These are phyloP conservation scores for Acorus calamus DNA, from an alignment of 106 monocot species.

Conservation along the genomic window DNA sequence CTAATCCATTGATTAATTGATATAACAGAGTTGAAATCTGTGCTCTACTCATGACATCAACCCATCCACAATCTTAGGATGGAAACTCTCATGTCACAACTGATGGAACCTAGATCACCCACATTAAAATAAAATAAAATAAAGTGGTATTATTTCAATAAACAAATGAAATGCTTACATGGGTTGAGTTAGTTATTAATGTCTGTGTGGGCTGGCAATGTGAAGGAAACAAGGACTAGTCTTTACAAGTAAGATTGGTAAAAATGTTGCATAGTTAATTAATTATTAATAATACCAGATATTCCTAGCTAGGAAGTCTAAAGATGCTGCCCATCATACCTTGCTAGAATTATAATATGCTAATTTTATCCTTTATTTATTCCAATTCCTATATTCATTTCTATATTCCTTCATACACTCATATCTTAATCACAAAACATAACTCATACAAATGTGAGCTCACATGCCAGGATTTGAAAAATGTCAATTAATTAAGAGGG, in stretches of 20 bases:
- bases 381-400: not conserved
- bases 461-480: slow-evolving; percentile 15
- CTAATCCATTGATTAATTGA: no score
- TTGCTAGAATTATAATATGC: not conserved
- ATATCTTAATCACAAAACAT: no score
- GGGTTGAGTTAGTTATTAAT: no score
- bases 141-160: slow-evolving; percentile 1
- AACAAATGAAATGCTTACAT: not conserved
- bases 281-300: slow-evolving; percentile 6
- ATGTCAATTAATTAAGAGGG: no score
- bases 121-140: not conserved
- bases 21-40: no score
- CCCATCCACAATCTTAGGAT: no score
- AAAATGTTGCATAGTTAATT: not conserved
- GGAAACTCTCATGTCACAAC: no score
- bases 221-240: slow-evolving; percentile 26
- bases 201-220: not conserved
- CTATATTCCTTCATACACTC: not conserved
- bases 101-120: no score
- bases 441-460: slow-evolving; percentile 14
- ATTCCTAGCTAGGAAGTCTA: slow-evolving; percentile 21
- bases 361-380: not conserved
- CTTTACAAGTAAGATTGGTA: slow-evolving; percentile 27
- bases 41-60: no score
- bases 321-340: slow-evolving; percentile 20